Percentiles rank a stretch among this genome's conserved stretches.
Conservation (phyloP, 352 stramenopile species). For the Chrysophaeum taylorii region DNA sequence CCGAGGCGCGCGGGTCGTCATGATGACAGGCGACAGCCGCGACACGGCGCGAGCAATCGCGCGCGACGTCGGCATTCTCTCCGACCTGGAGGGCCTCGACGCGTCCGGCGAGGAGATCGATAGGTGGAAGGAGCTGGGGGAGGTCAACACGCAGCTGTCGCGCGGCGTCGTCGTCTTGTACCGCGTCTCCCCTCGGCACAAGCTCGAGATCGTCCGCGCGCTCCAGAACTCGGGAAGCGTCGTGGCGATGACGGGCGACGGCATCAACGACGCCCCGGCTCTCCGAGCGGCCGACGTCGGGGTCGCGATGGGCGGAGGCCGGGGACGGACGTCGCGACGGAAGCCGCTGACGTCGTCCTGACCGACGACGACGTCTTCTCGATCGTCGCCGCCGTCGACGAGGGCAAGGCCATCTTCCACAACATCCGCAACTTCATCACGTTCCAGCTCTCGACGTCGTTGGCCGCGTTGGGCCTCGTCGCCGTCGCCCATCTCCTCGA, state of each 20-base stretch:
- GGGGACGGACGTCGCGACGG: constrained; percentile 92
- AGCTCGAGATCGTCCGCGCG: constrained; percentile 87
- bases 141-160: constrained; percentile 43
- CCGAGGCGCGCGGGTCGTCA: constrained; percentile 58
- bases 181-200: constrained; percentile 81
- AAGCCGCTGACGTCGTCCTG: constrained; percentile 73
- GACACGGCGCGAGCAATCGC: constrained; percentile 88
- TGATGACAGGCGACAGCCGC: constrained; percentile 83
- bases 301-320: constrained; percentile 96
- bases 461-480: constrained; percentile 93
- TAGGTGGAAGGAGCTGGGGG: background rate
- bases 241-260: constrained; percentile 89
- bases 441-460: constrained; percentile 93
- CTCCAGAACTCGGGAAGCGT: constrained; percentile 66
- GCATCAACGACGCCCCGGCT: constrained; percentile 92
- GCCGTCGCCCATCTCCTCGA: constrained; percentile 89
- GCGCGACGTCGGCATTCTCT: constrained; percentile 77
- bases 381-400: constrained; percentile 77
- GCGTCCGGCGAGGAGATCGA: constrained; percentile 48
- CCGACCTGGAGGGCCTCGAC: constrained; percentile 39
- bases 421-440: constrained; percentile 98
- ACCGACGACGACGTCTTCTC: constrained; percentile 94
- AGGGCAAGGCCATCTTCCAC: constrained; percentile 77
- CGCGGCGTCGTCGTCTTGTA: constrained; percentile 84
- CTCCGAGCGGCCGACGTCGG: constrained; percentile 73